Percentiles rank a stretch among this genome's conserved stretches.
Conservation (phyloP, 768 basidiomycete genomes). For the Daedaleopsis sinensis region DNA sequence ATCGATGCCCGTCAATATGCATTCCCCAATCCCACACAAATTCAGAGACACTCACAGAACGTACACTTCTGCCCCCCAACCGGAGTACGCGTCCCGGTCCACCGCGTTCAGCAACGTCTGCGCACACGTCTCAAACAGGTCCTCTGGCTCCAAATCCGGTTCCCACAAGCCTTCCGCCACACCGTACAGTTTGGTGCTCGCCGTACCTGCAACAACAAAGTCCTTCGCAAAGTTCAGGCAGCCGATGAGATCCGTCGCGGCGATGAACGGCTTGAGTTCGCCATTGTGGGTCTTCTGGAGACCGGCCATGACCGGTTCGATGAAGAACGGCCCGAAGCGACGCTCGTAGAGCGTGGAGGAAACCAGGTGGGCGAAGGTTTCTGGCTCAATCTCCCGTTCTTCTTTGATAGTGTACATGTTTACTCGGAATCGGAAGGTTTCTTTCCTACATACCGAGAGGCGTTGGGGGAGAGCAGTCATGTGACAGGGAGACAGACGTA, state of each 20-base stretch:
- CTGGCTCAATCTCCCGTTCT: slow-evolving; percentile 93
- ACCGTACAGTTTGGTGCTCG: slow-evolving; percentile 91
- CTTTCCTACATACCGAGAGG: slow-evolving; percentile 56
- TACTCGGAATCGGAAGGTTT: slow-evolving; percentile 89
- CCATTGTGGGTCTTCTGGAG: slow-evolving; percentile 74
- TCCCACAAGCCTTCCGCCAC: slow-evolving; percentile 99
- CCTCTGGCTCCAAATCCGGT: slow-evolving; percentile 93
- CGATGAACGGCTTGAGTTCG: slow-evolving; percentile 87
- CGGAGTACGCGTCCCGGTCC: slow-evolving; percentile 95
- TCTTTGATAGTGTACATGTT: slow-evolving; percentile 99
- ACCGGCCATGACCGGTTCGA: slow-evolving; percentile 96
- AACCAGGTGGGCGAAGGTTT: slow-evolving; percentile 94
- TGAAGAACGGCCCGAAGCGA: slow-evolving; percentile 95
- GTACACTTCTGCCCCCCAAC: slow-evolving; percentile 96
- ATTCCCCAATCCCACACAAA: neutral
- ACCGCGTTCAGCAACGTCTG: slow-evolving; percentile 95
- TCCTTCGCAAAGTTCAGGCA: slow-evolving; percentile 95
- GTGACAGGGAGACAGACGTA: slow-evolving; percentile 39
- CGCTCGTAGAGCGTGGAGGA: slow-evolving; percentile 95
- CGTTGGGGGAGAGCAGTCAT: neutral
- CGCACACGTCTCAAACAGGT: slow-evolving; percentile 97
- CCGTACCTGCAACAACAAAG: slow-evolving; percentile 95
- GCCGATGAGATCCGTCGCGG: slow-evolving; percentile 91
- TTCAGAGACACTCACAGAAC: slow-evolving; percentile 70
- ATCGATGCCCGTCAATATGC: neutral